Conservation (phyloP, 2,329 filamentous ascomycete genomes). For the Penicillium sp. region DNA sequence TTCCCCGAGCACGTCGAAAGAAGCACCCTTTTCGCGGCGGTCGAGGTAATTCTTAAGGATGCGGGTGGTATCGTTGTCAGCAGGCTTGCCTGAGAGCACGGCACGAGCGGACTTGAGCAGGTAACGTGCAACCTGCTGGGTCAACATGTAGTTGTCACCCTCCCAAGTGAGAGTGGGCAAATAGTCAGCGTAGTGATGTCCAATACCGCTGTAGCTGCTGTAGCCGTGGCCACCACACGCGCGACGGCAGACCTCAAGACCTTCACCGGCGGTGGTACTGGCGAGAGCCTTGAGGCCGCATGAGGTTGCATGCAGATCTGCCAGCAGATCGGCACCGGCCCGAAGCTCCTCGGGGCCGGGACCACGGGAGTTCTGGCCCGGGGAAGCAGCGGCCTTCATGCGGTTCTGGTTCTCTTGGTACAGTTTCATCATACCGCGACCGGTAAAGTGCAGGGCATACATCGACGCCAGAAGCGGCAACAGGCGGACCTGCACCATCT, state of each 20-base stretch:
- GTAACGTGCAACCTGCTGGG: slow-evolving; percentile 71
- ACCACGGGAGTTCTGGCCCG: slow-evolving; percentile 47
- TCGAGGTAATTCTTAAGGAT: slow-evolving; percentile 62
- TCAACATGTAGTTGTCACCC: slow-evolving; percentile 78
- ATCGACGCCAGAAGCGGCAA: slow-evolving; percentile 67
- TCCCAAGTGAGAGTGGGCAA: slow-evolving; percentile 68
- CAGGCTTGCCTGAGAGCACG: slow-evolving; percentile 59
- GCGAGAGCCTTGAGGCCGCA: slow-evolving; percentile 70
- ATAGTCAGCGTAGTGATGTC: slow-evolving; percentile 69
- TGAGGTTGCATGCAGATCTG: slow-evolving; percentile 70
- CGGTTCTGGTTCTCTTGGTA: slow-evolving; percentile 68
- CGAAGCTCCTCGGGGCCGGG: slow-evolving; percentile 64
- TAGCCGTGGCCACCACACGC: slow-evolving; percentile 76
- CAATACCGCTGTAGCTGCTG: slow-evolving; percentile 69
- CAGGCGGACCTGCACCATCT: slow-evolving; percentile 71
- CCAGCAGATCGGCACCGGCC: slow-evolving; percentile 62
- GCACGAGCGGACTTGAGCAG: slow-evolving; percentile 69
- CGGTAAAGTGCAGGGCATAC: slow-evolving; percentile 75
- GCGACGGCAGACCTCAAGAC: slow-evolving; percentile 67
- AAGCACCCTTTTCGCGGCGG: slow-evolving; percentile 64
- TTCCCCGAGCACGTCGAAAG: slow-evolving; percentile 66
- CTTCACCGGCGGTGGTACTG: slow-evolving; percentile 67
- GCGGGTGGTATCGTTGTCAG: slow-evolving; percentile 62
- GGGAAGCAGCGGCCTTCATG: slow-evolving; percentile 50
- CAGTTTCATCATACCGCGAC: slow-evolving; percentile 67